Evolutionary conservation across 208 protist genomes (phyloP).

Genomic region (Novymonas esmeraldas): DNA sequence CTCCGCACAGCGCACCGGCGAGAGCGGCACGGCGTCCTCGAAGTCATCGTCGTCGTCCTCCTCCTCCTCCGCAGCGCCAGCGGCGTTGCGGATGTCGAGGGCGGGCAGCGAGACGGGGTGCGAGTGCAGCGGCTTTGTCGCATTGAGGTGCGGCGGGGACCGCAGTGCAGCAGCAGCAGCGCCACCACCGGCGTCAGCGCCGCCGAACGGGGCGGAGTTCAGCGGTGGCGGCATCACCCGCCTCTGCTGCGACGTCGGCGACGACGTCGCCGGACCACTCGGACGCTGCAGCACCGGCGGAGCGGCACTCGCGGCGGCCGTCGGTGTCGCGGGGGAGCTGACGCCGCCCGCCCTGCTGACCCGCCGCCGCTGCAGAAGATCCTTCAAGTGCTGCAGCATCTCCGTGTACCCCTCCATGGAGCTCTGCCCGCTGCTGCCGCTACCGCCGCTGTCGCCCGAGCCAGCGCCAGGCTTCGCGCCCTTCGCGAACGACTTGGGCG

Average conservation of each 20-base stretch:
- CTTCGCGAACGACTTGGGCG: slow-evolving; percentile 8
- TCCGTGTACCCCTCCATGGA: slow-evolving; percentile 73
- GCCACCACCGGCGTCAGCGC: background rate
- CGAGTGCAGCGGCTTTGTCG: slow-evolving; percentile 32
- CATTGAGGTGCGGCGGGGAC: slow-evolving; percentile 32
- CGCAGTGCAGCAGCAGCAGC: background rate
- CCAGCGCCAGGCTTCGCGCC: too few species aligned
- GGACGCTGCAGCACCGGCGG: background rate
- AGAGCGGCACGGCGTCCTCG: slow-evolving; percentile 79
- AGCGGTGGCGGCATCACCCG: slow-evolving; percentile 18
- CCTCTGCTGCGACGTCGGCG: slow-evolving; percentile 4
- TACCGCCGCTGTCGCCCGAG: slow-evolving; percentile 18
- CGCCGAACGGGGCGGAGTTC: slow-evolving; percentile 6
- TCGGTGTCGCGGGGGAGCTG: slow-evolving; percentile 24
- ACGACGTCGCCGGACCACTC: background rate
- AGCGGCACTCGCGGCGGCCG: background rate
- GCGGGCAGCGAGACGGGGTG: slow-evolving; percentile 6
- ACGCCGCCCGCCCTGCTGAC: slow-evolving; percentile 23
- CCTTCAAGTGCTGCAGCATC: slow-evolving; percentile 87
- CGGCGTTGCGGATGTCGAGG: slow-evolving; percentile 7
- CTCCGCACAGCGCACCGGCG: slow-evolving; percentile 58
- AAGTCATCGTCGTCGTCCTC: slow-evolving; percentile 79
- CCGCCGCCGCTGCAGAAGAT: slow-evolving; percentile 59
- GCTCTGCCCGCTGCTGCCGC: slow-evolving; percentile 16
- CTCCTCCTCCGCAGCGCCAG: slow-evolving; percentile 16